A percentile compares a stretch with the other conserved stretches of the same genome.
Conservation (phyloP, 371 early-diverging fungal genomes). For the Actinomortierella wolfii region DNA sequence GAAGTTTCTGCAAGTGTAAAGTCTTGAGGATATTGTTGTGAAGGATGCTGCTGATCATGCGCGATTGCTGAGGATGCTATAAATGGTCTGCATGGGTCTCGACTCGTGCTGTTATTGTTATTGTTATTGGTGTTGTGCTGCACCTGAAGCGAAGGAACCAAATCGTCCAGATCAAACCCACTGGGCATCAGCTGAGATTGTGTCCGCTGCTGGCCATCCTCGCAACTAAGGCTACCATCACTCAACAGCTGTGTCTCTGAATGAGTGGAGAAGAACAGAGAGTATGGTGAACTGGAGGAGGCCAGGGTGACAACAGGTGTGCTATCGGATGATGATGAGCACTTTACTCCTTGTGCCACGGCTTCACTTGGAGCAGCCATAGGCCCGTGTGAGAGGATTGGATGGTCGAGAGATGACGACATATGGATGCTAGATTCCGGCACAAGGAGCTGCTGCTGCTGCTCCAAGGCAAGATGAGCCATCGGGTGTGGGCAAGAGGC, state of each 20-base stretch:
- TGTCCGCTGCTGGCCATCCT: not conserved
- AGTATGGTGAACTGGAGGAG: not conserved
- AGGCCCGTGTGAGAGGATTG: not conserved
- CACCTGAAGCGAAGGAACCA: not conserved
- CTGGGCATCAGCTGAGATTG: slow-evolving; percentile 1
- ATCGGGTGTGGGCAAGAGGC: not conserved
- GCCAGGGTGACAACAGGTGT: not conserved
- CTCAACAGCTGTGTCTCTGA: not conserved
- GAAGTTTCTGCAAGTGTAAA: slow-evolving; percentile 5
- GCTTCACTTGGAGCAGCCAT: not conserved
- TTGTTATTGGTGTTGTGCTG: not conserved
- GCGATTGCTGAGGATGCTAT: not conserved
- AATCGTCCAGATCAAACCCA: not conserved
- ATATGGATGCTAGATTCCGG: not conserved
- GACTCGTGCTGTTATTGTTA: not conserved
- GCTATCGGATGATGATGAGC: not conserved
- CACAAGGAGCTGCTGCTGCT: slow-evolving; percentile 1
- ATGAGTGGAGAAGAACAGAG: not conserved
- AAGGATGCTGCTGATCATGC: not conserved
- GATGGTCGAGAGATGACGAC: not conserved
- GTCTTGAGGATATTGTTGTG: slow-evolving; percentile 13
- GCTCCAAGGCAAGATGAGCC: not conserved
- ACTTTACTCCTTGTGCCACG: not conserved
- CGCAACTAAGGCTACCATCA: not conserved
- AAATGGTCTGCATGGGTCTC: not conserved